Conservation (phyloP, 1,284 basidiomycete species). For the Naganishia sp. region DNA sequence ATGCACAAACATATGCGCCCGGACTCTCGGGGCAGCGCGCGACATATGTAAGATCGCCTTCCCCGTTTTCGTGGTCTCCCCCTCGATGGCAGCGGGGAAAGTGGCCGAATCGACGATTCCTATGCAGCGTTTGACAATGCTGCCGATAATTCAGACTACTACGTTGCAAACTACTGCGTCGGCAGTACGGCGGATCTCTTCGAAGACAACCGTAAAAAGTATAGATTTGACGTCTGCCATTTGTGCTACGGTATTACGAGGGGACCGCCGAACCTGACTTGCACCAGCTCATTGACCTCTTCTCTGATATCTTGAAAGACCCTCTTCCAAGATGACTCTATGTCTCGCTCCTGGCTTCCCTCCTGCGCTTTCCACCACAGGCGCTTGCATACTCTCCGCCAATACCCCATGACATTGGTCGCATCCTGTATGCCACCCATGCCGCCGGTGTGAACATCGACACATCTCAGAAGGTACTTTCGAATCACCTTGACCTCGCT, state of each 20-base stretch:
- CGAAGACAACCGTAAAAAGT: background rate
- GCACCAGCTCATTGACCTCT: conserved; percentile 11
- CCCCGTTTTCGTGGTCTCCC: background rate
- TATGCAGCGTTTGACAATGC: background rate
- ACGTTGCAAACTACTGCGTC: background rate
- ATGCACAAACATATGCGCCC: too few species aligned
- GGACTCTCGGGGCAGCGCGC: too few species aligned
- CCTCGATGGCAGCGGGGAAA: background rate
- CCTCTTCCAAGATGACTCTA: conserved; percentile 3
- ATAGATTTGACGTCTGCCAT: background rate
- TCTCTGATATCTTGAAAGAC: conserved; percentile 16
- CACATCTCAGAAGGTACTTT: conserved; percentile 67
- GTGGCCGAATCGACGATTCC: background rate
- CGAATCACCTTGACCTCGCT: conserved; percentile 71
- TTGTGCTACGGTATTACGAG: conserved; percentile 11
- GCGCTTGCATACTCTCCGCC: conserved; percentile 53
- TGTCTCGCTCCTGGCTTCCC: too few species aligned
- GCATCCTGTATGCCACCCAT: conserved; percentile 69
- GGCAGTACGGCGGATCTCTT: background rate
- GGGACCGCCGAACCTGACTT: conserved; percentile 10
- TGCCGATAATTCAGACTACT: background rate
- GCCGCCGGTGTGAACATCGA: conserved; percentile 59
- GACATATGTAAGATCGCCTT: too few species aligned
- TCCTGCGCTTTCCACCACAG: conserved; percentile 13
- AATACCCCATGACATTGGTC: conserved; percentile 71